Conservation (phyloP, 2,329 filamentous ascomycete genomes). For the Daldinia sp. region DNA sequence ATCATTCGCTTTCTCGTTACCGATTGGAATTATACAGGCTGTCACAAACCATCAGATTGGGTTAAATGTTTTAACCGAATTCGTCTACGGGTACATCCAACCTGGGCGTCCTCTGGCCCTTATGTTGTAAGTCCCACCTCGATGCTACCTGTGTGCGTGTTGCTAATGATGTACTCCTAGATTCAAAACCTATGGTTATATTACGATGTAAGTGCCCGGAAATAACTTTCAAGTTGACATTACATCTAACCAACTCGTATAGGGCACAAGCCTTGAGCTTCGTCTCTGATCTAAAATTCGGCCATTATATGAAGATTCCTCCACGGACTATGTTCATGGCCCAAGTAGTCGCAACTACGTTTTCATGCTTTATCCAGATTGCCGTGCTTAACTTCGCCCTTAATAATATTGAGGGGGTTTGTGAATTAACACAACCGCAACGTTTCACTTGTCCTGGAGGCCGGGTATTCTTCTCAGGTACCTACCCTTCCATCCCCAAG, state of each 20-base stretch:
- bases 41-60: conserved; percentile 78
- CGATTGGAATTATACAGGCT: conserved; percentile 77
- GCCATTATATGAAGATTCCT: conserved; percentile 79
- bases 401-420: conserved; percentile 72
- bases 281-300: conserved; percentile 75
- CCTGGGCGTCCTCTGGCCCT: conserved; percentile 77
- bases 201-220: conserved; percentile 66
- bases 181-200: conserved; percentile 73
- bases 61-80: conserved; percentile 80
- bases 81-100: conserved; percentile 80
- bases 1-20: conserved; percentile 72
- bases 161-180: conserved; percentile 52
- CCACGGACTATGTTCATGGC: conserved; percentile 75
- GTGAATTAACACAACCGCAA: conserved; percentile 66
- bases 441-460: conserved; percentile 74
- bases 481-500: conserved; percentile 24
- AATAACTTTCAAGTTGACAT: conserved; percentile 38
- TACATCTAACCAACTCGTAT: conserved; percentile 41
- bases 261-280: conserved; percentile 72
- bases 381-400: conserved; percentile 73
- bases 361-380: conserved; percentile 76
- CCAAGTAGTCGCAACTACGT: conserved; percentile 74
- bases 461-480: conserved; percentile 72
- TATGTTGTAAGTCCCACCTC: conserved; percentile 68
- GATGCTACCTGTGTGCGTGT: background rate